Evolutionary conservation across 2,329 filamentous ascomycete genomes (phyloP).

Genomic region (Xylaria sp.): DNA sequence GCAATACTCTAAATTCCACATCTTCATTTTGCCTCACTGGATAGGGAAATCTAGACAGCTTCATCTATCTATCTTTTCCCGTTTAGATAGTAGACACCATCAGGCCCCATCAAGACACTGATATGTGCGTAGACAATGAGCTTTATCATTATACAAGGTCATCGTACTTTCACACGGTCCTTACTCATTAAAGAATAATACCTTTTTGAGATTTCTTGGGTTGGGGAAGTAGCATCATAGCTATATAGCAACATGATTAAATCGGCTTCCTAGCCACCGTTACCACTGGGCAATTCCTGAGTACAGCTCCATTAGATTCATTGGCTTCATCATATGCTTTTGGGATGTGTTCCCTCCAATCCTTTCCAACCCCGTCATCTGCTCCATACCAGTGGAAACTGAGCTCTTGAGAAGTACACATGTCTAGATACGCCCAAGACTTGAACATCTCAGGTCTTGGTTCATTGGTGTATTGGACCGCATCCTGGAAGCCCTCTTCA

Average conservation of each 20-base stretch:
- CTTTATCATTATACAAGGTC: neutral
- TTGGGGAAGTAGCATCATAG: neutral
- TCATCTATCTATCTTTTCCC: too few species aligned
- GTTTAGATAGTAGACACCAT: too few species aligned
- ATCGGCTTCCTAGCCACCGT: constrained; percentile 32
- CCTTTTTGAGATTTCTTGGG: neutral
- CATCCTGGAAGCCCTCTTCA: constrained; percentile 27
- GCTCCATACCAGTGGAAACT: constrained; percentile 12
- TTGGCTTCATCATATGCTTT: constrained; percentile 23
- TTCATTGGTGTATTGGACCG: constrained; percentile 16
- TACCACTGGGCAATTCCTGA: constrained; percentile 19
- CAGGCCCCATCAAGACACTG: too few species aligned
- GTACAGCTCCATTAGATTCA: constrained; percentile 12
- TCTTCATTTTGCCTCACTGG: too few species aligned
- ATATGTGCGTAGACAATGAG: neutral
- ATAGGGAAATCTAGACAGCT: too few species aligned
- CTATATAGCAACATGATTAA: neutral
- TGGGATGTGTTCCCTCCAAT: constrained; percentile 18
- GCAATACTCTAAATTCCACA: too few species aligned
- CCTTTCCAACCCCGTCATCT: constrained; percentile 13
- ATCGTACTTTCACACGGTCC: neutral
- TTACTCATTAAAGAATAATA: neutral
- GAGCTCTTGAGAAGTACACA: constrained; percentile 26
- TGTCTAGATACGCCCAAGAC: constrained; percentile 21
- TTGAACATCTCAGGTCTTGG: constrained; percentile 23